Evolutionary conservation across 495 filamentous ascomycete species (phyloP).

Genomic region (Penicillium odoratum): DNA sequence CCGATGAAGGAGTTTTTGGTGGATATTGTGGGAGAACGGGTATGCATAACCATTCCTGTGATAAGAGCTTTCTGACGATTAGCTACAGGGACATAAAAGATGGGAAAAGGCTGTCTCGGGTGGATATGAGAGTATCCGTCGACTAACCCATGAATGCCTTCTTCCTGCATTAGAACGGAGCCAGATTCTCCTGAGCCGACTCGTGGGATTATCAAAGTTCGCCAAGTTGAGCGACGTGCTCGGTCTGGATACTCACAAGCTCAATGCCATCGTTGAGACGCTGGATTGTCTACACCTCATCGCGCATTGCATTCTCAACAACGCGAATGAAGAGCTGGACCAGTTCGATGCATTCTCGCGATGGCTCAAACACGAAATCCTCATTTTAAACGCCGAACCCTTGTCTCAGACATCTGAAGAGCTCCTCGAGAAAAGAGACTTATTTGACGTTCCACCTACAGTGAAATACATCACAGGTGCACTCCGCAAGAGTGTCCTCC

Average conservation of each 20-base stretch:
- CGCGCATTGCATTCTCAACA: slow-evolving; percentile 68
- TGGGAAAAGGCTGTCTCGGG: slow-evolving; percentile 86
- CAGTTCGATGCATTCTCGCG: slow-evolving; percentile 76
- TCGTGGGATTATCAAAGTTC: slow-evolving; percentile 85
- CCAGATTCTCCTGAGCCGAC: slow-evolving; percentile 74
- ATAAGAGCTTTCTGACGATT: slow-evolving; percentile 17
- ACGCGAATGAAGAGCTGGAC: slow-evolving; percentile 72
- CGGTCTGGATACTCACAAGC: slow-evolving; percentile 58
- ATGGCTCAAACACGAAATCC: slow-evolving; percentile 87
- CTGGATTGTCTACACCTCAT: slow-evolving; percentile 72
- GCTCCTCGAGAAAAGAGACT: slow-evolving; percentile 44
- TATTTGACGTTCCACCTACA: slow-evolving; percentile 47
- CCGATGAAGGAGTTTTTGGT: slow-evolving; percentile 84
- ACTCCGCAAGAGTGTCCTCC: slow-evolving; percentile 48
- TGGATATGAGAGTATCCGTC: slow-evolving; percentile 75
- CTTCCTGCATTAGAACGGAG: slow-evolving; percentile 84
- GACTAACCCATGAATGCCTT: slow-evolving; percentile 80
- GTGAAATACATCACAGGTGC: slow-evolving; percentile 54
- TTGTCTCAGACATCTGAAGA: slow-evolving; percentile 49
- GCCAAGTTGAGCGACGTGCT: slow-evolving; percentile 66
- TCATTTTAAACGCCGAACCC: slow-evolving; percentile 51
- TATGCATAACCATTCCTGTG: slow-evolving; percentile 37
- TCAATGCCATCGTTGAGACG: slow-evolving; percentile 66
- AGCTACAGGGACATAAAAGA: slow-evolving; percentile 79
- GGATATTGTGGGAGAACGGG: slow-evolving; percentile 81